phyloP scores from a whole-genome alignment of 208 protist species.

The Wallacemonas sp. region DNA sequence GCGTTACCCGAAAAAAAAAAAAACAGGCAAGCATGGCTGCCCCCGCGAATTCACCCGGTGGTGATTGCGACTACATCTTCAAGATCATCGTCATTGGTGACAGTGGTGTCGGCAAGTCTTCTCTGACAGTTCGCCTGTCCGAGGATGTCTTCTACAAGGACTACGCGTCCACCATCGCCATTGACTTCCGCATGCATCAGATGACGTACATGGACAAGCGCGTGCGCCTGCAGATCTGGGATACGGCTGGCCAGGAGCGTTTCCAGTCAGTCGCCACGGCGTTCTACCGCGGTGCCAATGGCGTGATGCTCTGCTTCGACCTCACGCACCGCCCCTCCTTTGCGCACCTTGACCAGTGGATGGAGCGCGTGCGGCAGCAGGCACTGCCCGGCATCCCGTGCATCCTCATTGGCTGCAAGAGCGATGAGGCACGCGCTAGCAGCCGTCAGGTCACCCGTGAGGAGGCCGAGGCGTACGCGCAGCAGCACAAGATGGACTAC shows the following conservation, averaged over 20 bases:
- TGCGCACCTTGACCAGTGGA: conserved; percentile 97
- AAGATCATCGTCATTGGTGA: conserved; percentile 94
- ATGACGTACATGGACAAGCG: conserved; percentile 92
- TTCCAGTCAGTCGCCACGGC: conserved; percentile 92
- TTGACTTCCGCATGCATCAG: conserved; percentile 91
- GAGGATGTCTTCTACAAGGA: conserved; percentile 93
- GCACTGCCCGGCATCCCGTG: conserved; percentile 92
- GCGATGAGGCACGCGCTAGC: conserved; percentile 88
- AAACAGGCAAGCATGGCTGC: conserved; percentile 25
- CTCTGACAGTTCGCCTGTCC: conserved; percentile 88
- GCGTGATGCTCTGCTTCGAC: conserved; percentile 97
- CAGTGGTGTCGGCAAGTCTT: conserved; percentile 92
- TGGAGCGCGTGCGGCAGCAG: conserved; percentile 95
- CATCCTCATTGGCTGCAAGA: conserved; percentile 97
- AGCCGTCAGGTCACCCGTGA: conserved; percentile 83
- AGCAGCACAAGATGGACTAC: conserved; percentile 86
- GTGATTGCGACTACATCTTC: conserved; percentile 96
- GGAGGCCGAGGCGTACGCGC: conserved; percentile 84
- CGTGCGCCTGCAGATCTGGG: conserved; percentile 93
- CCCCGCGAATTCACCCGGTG: conserved; percentile 44
- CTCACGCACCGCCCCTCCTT: conserved; percentile 97
- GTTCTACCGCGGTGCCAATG: conserved; percentile 94
- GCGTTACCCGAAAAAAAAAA: too few species aligned
- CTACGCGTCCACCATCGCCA: conserved; percentile 88
- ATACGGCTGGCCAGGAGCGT: conserved; percentile 92